Conservation (phyloP, 2,329 filamentous ascomycete genomes). For the Aspergillus transmontanensis region DNA sequence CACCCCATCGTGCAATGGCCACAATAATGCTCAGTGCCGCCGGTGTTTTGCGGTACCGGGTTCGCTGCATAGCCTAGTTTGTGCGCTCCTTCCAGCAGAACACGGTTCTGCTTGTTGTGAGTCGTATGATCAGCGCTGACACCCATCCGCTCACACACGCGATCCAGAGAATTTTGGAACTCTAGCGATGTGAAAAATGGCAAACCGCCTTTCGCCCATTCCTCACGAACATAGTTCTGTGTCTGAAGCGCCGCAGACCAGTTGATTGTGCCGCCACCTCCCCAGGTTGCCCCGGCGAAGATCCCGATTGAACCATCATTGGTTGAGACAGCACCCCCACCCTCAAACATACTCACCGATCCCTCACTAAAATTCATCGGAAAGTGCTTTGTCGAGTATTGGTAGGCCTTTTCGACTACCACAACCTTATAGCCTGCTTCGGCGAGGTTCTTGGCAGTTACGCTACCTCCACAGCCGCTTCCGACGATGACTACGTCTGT, state of each 20-base stretch:
- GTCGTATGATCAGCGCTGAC: conserved; percentile 66
- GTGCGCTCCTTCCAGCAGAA: conserved; percentile 72
- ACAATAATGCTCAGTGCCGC: conserved; percentile 72
- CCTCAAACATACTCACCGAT: conserved; percentile 68
- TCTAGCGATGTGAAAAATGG: conserved; percentile 72
- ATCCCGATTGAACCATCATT: conserved; percentile 63
- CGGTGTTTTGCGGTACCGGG: conserved; percentile 77
- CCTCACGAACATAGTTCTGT: conserved; percentile 73
- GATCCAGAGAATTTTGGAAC: conserved; percentile 78
- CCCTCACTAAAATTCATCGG: conserved; percentile 71
- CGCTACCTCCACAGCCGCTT: conserved; percentile 82
- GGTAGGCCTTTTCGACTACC: conserved; percentile 80
- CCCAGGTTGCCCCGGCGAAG: conserved; percentile 73
- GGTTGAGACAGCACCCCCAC: conserved; percentile 59
- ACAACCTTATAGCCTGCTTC: conserved; percentile 75
- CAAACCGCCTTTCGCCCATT: conserved; percentile 74
- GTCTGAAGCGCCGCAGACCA: conserved; percentile 73
- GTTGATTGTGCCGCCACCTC: conserved; percentile 85
- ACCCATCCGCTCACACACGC: conserved; percentile 78
- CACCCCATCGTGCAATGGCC: conserved; percentile 66
- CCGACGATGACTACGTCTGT: conserved; percentile 85
- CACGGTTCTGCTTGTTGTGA: conserved; percentile 72
- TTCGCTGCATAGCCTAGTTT: conserved; percentile 73
- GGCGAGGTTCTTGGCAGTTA: conserved; percentile 77
- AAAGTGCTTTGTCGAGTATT: conserved; percentile 71